A percentile compares a stretch with the other conserved stretches of the same genome.
These are phyloP conservation scores for Fragilaria crotonensis DNA, from an alignment of 108 stramenopile species.

Conservation along the genomic window DNA sequence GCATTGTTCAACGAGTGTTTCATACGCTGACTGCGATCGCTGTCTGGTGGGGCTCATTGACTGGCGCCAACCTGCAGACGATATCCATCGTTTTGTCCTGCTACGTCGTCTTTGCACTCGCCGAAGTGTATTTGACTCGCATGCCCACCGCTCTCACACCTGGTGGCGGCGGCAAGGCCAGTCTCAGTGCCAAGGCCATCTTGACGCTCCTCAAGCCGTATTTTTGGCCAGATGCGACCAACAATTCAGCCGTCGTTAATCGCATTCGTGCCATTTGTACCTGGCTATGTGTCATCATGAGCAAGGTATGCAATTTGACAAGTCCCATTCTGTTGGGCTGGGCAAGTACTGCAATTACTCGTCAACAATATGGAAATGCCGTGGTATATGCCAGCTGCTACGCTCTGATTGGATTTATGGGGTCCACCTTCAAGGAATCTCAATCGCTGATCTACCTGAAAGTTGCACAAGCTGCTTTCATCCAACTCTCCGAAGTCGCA, in stretches of 20 bases:
- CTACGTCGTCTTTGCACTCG: conserved; percentile 33
- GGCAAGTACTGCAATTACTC: conserved; percentile 84
- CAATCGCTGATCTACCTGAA: conserved; percentile 91
- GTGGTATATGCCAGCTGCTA: conserved; percentile 55
- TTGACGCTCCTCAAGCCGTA: conserved; percentile 81
- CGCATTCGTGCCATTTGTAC: conserved; percentile 80
- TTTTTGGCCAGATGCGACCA: conserved; percentile 90
- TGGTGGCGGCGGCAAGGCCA: conserved; percentile 29
- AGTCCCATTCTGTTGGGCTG: conserved; percentile 82
- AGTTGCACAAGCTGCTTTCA: conserved; percentile 95
- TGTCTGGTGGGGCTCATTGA: conserved; percentile 9
- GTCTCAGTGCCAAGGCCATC: conserved; percentile 45
- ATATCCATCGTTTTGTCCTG: conserved; percentile 26
- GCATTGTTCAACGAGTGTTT: too few relatives aligned
- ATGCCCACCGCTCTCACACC: conserved; percentile 17
- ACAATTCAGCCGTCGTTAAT: conserved; percentile 63
- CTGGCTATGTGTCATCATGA: conserved; percentile 82
- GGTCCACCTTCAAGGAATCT: conserved; percentile 77
- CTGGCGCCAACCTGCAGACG: conserved; percentile 14
- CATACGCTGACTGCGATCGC: background rate
- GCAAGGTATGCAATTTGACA: conserved; percentile 77
- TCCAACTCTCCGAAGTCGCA: conserved; percentile 81
- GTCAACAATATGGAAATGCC: conserved; percentile 45
- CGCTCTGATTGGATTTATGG: conserved; percentile 52
- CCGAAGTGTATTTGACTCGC: conserved; percentile 38